phyloP scores from a whole-genome alignment of 192 early-diverging fungal genomes.

The Phlyctochytrium bullatum region DNA sequence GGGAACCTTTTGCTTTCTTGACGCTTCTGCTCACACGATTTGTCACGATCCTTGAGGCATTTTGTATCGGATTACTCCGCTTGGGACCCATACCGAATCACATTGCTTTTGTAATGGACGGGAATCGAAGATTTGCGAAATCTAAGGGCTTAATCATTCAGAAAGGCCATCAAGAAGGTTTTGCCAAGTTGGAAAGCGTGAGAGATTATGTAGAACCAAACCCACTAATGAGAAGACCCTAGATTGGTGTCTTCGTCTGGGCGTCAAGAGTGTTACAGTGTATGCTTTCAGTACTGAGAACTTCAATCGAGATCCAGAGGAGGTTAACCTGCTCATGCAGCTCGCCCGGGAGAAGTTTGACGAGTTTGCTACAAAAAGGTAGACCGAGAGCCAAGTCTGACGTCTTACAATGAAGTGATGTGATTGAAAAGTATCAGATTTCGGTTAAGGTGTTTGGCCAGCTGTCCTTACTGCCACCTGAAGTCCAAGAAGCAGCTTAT shows the following conservation, averaged over 20 bases:
- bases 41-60: too few relatives aligned
- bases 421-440: constrained; percentile 69
- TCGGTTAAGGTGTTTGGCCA: constrained; percentile 82
- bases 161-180: constrained; percentile 80
- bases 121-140: constrained; percentile 90
- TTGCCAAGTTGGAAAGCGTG: constrained; percentile 75
- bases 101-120: constrained; percentile 97
- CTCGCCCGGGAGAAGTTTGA: constrained; percentile 74
- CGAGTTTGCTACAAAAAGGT: constrained; percentile 72
- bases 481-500: constrained; percentile 59
- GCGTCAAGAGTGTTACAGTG: constrained; percentile 82
- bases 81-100: constrained; percentile 85
- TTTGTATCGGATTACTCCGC: too few relatives aligned
- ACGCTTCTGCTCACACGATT: too few relatives aligned
- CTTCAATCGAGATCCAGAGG: constrained; percentile 78
- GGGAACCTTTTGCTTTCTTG: too few relatives aligned
- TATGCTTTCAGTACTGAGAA: constrained; percentile 99
- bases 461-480: constrained; percentile 58
- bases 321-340: constrained; percentile 84
- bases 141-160: constrained; percentile 44
- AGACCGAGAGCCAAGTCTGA: too few relatives aligned
- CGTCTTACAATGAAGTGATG: constrained; percentile 61
- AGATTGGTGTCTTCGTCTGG: constrained; percentile 84
- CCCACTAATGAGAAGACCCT: too few relatives aligned
- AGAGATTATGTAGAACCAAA: too few relatives aligned